Percentiles rank a stretch among this genome's conserved stretches.
Evolutionary conservation across 2,329 filamentous ascomycete genomes (phyloP).

Genomic region (Neoascochyta sp.): DNA sequence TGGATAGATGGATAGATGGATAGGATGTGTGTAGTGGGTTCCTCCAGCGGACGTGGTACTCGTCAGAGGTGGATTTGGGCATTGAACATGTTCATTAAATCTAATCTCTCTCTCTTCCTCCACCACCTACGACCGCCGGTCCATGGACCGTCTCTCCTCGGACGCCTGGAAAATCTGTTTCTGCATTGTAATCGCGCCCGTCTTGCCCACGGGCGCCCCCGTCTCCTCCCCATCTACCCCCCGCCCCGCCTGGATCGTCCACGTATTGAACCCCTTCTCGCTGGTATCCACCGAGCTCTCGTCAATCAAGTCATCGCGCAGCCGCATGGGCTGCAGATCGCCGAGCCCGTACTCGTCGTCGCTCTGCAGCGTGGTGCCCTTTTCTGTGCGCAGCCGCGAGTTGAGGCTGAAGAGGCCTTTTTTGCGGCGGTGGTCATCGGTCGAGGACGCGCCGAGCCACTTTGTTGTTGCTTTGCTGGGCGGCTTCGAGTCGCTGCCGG

Average conservation of each 20-base stretch:
- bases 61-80: no score
- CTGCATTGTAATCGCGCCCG: conserved; percentile 25
- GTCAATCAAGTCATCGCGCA: conserved; percentile 25
- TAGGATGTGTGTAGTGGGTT: no score
- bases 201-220: conserved; percentile 1
- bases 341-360: conserved; percentile 24
- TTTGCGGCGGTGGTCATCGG: conserved; percentile 13
- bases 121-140: no score
- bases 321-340: conserved; percentile 20
- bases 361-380: conserved; percentile 11
- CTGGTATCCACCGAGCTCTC: conserved; percentile 14
- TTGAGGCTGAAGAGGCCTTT: conserved; percentile 21
- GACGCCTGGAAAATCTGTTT: conserved; percentile 23
- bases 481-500: conserved; percentile 8
- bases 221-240: conserved; percentile 26
- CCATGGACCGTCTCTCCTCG: no score
- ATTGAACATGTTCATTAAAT: no score
- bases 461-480: conserved; percentile 18
- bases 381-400: conserved; percentile 23
- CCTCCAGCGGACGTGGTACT: no score
- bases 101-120: no score
- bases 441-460: conserved; percentile 12
- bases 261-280: conserved; percentile 25
- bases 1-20: no score
- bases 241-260: conserved; percentile 28